Conservation (phyloP, 164 flowering plant genomes). For the Chimonanthus salicifolius region DNA sequence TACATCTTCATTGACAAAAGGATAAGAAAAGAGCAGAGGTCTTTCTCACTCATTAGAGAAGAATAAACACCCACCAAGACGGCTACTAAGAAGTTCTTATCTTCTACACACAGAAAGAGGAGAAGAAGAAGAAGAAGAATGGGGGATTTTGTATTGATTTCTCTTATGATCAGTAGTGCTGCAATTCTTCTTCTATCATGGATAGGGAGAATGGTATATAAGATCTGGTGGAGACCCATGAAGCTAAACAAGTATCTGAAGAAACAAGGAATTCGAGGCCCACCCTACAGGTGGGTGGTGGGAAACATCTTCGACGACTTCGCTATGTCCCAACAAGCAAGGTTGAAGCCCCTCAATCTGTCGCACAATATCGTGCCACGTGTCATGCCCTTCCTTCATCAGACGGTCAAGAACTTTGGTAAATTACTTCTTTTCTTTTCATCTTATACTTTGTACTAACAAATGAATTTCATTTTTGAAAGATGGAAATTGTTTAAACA, state of each 20-base stretch:
- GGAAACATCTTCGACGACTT: constrained; percentile 36
- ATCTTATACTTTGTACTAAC: neutral
- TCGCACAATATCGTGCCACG: constrained; percentile 32
- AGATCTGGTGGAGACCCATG: constrained; percentile 49
- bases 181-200: neutral
- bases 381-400: constrained; percentile 22
- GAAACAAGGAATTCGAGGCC: constrained; percentile 41
- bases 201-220: neutral
- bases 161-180: neutral
- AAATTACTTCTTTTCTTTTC: too few species aligned
- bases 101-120: too few species aligned
- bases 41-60: too few species aligned
- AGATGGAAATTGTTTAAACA: too few species aligned
- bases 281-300: constrained; percentile 27
- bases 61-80: too few species aligned
- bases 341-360: constrained; percentile 36
- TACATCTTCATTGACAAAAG: too few species aligned
- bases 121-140: neutral
- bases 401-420: neutral
- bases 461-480: too few species aligned
- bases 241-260: constrained; percentile 25
- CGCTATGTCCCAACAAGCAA: constrained; percentile 23
- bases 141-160: neutral
- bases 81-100: too few species aligned
- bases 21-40: too few species aligned